Base-by-base conservation (phyloP, 768 basidiomycete genomes). In the Rubroboletus satanas region DNA sequence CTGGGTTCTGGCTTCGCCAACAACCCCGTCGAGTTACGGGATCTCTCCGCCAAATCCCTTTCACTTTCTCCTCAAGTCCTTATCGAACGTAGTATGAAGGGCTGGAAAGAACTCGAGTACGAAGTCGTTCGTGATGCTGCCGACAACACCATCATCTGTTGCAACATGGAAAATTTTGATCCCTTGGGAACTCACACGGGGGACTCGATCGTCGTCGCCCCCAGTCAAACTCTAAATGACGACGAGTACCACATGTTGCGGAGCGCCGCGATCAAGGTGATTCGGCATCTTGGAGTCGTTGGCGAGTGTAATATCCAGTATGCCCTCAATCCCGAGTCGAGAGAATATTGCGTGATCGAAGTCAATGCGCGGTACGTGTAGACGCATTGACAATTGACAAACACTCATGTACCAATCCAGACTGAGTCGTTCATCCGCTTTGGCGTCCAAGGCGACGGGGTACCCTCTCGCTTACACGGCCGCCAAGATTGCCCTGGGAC, bases 141-240 rank as follows among this genome's bases (percentile, higher is more conserved):
- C 48, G 97, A 99, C 74, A 97, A 98, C 77, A 98, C 95, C 28
- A 99, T 99, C 73, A 98, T 98, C 64, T 98, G 95, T 76, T 98
- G 96, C 75, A 95, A 95, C 73, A 96, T 96, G 93, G 93, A 98
- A 75, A 98, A 99, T 75, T 99, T 99, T 62, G 97, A 99, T 68
- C 97, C 97, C 36, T 88, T 98, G 56, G 97, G 97, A 60, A 98
- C 93, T 23, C 97, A 99, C 71, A 99, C 97, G 18, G 97, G 97
- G 62, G 97, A 98, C 72, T 98, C 97, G 12, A 99, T 99, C 68
- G 97, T 99, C 66, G 94, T 98, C 41, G 97, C 97, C 4, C 97
- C 97, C 1, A 98, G 95, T 4, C 97, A 99, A 73, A 98, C 97
- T 0, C 76, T 99, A 18, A 92, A 96, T 31, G 97, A 98, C 64